Conservation (phyloP, 1,139 yeast genomes). For the Yamadazyma sp. region DNA sequence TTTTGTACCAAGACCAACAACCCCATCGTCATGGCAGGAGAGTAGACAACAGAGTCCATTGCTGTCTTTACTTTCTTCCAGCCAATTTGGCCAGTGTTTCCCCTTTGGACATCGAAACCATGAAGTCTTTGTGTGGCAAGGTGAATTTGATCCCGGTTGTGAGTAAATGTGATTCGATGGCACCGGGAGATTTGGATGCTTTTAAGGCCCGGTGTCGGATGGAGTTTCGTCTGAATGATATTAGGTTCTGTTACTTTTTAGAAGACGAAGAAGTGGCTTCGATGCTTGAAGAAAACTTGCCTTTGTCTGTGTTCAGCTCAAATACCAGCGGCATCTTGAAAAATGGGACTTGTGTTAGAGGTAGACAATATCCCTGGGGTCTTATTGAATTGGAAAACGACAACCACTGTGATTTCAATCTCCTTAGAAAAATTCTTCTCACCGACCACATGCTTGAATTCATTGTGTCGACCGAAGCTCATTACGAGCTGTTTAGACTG, state of each 20-base stretch:
- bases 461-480: slow-evolving; percentile 53
- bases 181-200: slow-evolving; percentile 33
- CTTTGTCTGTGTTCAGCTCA: slow-evolving; percentile 64
- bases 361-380: slow-evolving; percentile 77
- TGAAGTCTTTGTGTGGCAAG: slow-evolving; percentile 63
- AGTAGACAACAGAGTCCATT: slow-evolving; percentile 67
- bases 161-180: slow-evolving; percentile 71
- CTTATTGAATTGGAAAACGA: slow-evolving; percentile 66
- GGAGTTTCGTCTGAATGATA: slow-evolving; percentile 47
- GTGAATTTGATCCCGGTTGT: slow-evolving; percentile 78
- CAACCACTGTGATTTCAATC: slow-evolving; percentile 62
- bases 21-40: slow-evolving; percentile 50
- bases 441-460: slow-evolving; percentile 59
- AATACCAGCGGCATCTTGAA: slow-evolving; percentile 27
- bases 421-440: slow-evolving; percentile 52
- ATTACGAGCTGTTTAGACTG: slow-evolving; percentile 55
- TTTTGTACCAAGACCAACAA: slow-evolving; percentile 69
- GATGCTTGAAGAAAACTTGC: slow-evolving; percentile 39
- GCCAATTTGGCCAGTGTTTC: slow-evolving; percentile 56
- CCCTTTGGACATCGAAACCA: slow-evolving; percentile 63
- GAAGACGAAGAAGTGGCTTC: slow-evolving; percentile 37
- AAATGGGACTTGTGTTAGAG: slow-evolving; percentile 48
- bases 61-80: slow-evolving; percentile 69
- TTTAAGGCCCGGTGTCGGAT: slow-evolving; percentile 48
- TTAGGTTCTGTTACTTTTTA: slow-evolving; percentile 58